A percentile compares a stretch with the other conserved stretches of the same genome.
Conservation (phyloP, 306 rosid species). For the Fragaria iinumae region DNA sequence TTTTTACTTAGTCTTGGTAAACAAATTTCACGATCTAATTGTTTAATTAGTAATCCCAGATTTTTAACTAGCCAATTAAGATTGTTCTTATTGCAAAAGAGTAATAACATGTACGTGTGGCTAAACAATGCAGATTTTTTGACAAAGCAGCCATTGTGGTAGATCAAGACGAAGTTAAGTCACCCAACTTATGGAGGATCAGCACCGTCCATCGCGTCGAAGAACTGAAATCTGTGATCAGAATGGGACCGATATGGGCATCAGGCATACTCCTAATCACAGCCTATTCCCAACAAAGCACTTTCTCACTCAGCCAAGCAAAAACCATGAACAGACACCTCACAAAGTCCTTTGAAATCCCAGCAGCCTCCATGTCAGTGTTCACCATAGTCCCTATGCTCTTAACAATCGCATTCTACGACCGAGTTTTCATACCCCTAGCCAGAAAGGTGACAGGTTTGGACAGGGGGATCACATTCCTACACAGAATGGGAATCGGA, state of each 20-base stretch:
- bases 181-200: constrained; percentile 74
- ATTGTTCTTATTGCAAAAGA: background rate
- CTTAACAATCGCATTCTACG: constrained; percentile 64
- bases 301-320: constrained; percentile 84
- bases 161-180: constrained; percentile 49
- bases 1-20: background rate
- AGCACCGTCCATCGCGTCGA: constrained; percentile 86
- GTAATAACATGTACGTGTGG: background rate
- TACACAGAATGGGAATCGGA: constrained; percentile 88
- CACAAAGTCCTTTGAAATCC: constrained; percentile 61
- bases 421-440: constrained; percentile 55
- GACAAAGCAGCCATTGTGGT: constrained; percentile 79
- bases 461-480: constrained; percentile 79
- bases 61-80: background rate
- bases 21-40: background rate
- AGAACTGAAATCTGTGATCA: constrained; percentile 70
- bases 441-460: constrained; percentile 71
- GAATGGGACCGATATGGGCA: constrained; percentile 99
- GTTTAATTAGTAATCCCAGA: background rate
- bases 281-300: constrained; percentile 84
- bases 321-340: constrained; percentile 78
- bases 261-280: constrained; percentile 85
- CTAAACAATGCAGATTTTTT: constrained; percentile 47
- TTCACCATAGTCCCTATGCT: constrained; percentile 72
- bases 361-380: constrained; percentile 90